A percentile compares a stretch with the other conserved stretches of the same genome.
Conservation (phyloP, 768 basidiomycete species). For the Paxillus ammoniavirescens region DNA sequence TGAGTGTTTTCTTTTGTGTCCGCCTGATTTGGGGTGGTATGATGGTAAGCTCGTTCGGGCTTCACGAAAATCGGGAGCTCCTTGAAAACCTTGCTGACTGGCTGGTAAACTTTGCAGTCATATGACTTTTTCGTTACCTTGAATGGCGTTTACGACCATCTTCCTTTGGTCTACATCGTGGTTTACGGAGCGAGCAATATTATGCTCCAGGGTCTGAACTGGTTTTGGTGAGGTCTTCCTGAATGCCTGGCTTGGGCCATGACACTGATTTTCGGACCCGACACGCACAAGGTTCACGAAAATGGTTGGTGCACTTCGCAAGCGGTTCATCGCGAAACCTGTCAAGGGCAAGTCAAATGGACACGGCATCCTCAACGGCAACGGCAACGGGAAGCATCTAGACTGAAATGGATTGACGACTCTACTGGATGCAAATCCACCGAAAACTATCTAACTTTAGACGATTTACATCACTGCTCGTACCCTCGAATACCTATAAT, state of each 20-base stretch:
- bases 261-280: background rate
- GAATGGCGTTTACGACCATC: slow-evolving; percentile 48
- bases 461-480: background rate
- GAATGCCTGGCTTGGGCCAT: background rate
- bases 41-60: slow-evolving; percentile 23
- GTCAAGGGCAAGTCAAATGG: slow-evolving; percentile 10
- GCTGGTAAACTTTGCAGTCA: slow-evolving; percentile 42
- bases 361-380: slow-evolving; percentile 11
- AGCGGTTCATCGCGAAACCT: slow-evolving; percentile 47
- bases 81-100: background rate
- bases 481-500: slow-evolving; percentile 13
- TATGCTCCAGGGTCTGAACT: slow-evolving; percentile 70
- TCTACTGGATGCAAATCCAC: background rate
- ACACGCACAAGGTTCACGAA: slow-evolving; percentile 60
- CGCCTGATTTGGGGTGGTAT: slow-evolving; percentile 70
- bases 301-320: slow-evolving; percentile 65
- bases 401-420: slow-evolving; percentile 7
- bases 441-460: too few relatives aligned
- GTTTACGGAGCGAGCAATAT: slow-evolving; percentile 61
- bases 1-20: slow-evolving; percentile 65
- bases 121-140: slow-evolving; percentile 64
- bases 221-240: slow-evolving; percentile 62
- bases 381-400: slow-evolving; percentile 16
- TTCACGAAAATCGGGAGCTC: background rate
- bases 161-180: slow-evolving; percentile 49